phyloP scores from a whole-genome alignment of 2,329 filamentous ascomycete species.

The Fusarium udum region DNA sequence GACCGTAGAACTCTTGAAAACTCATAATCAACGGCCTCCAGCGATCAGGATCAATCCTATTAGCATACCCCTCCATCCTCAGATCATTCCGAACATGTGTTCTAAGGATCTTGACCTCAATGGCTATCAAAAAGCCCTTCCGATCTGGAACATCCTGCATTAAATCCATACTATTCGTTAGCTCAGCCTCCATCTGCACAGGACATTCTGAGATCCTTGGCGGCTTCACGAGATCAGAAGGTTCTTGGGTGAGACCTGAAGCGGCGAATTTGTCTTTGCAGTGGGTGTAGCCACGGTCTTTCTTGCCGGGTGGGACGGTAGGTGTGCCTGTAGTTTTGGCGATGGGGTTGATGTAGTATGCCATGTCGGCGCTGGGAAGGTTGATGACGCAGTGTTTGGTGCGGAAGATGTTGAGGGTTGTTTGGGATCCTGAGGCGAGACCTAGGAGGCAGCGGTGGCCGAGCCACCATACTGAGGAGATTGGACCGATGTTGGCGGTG shows the following conservation, averaged over 20 bases:
- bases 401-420: neutral
- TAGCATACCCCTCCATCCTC: neutral
- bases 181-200: neutral
- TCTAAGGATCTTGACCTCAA: neutral
- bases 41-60: neutral
- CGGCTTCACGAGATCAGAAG: neutral
- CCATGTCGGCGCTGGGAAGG: neutral
- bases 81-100: neutral
- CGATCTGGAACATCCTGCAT: neutral
- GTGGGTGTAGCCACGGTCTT: neutral
- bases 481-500: neutral
- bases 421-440: neutral
- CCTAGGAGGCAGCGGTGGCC: neutral
- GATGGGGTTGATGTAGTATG: neutral
- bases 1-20: neutral
- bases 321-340: neutral
- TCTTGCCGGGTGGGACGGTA: neutral
- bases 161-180: neutral
- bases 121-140: accelerated
- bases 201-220: neutral
- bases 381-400: neutral
- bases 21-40: neutral
- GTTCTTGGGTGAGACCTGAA: neutral
- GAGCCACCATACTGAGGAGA: neutral
- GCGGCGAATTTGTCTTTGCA: neutral